phyloP scores from a whole-genome alignment of 441 rosid species.

The Macaranga tanarius region DNA sequence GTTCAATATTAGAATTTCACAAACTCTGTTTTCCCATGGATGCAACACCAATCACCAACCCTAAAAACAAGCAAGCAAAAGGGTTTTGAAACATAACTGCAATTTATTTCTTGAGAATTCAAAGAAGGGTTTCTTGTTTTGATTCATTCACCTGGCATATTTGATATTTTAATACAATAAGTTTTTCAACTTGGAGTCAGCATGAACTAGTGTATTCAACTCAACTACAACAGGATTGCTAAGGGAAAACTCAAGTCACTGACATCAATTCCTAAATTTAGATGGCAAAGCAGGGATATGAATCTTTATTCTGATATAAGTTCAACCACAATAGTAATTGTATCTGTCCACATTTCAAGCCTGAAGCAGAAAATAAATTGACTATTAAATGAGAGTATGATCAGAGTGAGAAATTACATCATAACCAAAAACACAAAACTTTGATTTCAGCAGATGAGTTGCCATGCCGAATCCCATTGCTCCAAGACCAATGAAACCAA shows the following conservation, averaged over 20 bases:
- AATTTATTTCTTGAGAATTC: conserved; percentile 1
- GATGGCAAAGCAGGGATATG: background rate
- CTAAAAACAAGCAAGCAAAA: conserved; percentile 9
- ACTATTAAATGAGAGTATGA: conserved; percentile 8
- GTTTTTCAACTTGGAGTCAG: background rate
- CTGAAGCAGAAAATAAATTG: conserved; percentile 4
- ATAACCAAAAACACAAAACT: conserved; percentile 67
- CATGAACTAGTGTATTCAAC: background rate
- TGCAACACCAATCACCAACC: background rate
- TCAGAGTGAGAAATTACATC: conserved; percentile 56
- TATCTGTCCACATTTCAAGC: background rate
- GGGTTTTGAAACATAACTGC: background rate
- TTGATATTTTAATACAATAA: background rate
- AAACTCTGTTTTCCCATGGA: background rate
- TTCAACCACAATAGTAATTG: background rate
- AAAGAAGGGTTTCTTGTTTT: too few species aligned
- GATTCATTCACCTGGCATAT: background rate
- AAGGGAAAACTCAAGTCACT: background rate
- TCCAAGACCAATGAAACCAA: conserved; percentile 96
- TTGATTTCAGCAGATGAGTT: conserved; percentile 67
- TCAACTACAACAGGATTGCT: background rate
- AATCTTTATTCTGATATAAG: background rate
- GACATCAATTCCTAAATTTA: conserved; percentile 1
- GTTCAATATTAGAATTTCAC: background rate
- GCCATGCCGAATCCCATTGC: conserved; percentile 99